Evolutionary conservation across 768 basidiomycete species (phyloP), one percentile per base, ranked within the genome.

Genomic region (Baorangia bicolor): DNA sequence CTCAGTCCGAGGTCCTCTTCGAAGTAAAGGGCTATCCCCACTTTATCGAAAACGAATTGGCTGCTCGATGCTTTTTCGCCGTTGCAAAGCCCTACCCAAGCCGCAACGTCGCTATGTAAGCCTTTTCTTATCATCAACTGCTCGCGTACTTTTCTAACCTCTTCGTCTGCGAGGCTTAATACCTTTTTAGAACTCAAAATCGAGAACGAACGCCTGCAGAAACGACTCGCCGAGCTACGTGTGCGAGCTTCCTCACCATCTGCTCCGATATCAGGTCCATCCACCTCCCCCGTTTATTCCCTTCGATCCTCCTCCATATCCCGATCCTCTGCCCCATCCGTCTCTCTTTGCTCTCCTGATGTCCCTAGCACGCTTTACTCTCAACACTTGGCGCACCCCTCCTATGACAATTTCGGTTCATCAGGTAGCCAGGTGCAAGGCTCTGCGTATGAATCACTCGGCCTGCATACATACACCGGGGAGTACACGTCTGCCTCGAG

Each of bases 151-250:
- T 21, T 30, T n/a, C 56, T 63, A 31, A 62, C 51, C 20, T 3
- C 23, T 51, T 10, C 16, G n/a, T 27, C 33, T 37, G 49, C 34
- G 45, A 90, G 90, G 81, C 72, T 90, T 30, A 82, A 87, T 59
- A 83, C 85, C 1, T 83, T 86, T 61, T 64, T 97, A 34, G 94
- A 96, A 65, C 81, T 96, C 47, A 94, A 93, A 70, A 76, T 87
- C 53, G 92, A 95, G 73, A 94, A 97, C 69, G 88, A 92, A 69
- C 81, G 85, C 14, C 72, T 97, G 39, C 80, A 88, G 60, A 81
- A 82, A 56, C 84, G 85, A 27, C 70, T 88, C 33, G 67, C 72
- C 2, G 79, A 81, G 40, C 68, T 80, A 23, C 74, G 75, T n/a
- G 59, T 65, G 18, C 58, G 60, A 21, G 60, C 59, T 2, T 47